Evolutionary conservation across 495 filamentous ascomycete genomes (phyloP).

Genomic region (Penicillium psychrofluorescens): DNA sequence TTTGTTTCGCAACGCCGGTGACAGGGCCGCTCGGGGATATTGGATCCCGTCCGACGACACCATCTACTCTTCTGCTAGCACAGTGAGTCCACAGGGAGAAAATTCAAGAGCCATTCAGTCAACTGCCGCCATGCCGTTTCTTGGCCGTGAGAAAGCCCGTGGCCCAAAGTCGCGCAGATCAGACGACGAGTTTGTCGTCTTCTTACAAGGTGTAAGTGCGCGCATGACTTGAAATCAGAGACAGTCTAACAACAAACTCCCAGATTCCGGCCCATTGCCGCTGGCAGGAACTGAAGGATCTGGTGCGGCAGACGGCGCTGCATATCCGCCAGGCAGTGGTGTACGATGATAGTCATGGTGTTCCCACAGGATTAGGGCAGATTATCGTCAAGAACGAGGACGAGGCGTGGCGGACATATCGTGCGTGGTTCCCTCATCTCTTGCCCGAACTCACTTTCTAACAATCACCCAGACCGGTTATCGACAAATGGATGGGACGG

Average conservation of each 20-base stretch:
- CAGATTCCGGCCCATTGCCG: conserved; percentile 41
- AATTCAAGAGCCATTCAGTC: too few species aligned
- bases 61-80: not conserved
- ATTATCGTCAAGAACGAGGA: conserved; percentile 45
- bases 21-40: too few species aligned
- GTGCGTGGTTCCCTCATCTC: conserved; percentile 14
- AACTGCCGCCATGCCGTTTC: conserved; percentile 22
- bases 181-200: conserved; percentile 41
- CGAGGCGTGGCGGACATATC: conserved; percentile 41
- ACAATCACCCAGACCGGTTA: conserved; percentile 26
- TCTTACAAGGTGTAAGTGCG: conserved; percentile 36
- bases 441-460: not conserved
- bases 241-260: not conserved
- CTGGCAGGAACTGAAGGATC: conserved; percentile 43
- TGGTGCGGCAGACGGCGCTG: conserved; percentile 38
- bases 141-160: conserved; percentile 26
- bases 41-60: not conserved
- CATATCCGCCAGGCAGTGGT: conserved; percentile 44
- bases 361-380: conserved; percentile 39
- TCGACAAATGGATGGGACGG: conserved; percentile 41
- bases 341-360: conserved; percentile 40
- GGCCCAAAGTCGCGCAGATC: conserved; percentile 22
- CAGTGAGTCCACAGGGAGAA: too few species aligned
- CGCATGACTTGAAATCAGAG: not conserved
- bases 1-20: conserved; percentile 13